These are phyloP conservation scores for Alnus rubra DNA, from an alignment of 306 rosid genomes.

Conservation along the genomic window DNA sequence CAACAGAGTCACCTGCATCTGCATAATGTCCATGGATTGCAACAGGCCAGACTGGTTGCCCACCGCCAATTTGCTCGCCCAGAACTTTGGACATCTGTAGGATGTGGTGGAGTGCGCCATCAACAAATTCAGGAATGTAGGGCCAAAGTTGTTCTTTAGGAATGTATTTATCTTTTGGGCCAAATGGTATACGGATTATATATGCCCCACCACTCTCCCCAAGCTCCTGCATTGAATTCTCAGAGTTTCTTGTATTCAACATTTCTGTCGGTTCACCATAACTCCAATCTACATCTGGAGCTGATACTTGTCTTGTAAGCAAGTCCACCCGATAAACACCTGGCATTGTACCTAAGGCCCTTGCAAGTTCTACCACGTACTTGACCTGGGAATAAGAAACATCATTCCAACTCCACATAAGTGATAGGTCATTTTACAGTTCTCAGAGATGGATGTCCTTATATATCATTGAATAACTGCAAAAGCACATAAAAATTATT, in stretches of 20 bases:
- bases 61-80: conserved; percentile 58
- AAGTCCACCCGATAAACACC: conserved; percentile 66
- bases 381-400: conserved; percentile 38
- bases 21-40: conserved; percentile 71
- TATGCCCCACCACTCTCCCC: conserved; percentile 61
- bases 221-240: conserved; percentile 34
- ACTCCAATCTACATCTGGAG: conserved; percentile 62
- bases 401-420: conserved; percentile 24
- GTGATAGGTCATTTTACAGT: neutral
- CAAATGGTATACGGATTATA: conserved; percentile 58
- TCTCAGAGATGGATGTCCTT: neutral
- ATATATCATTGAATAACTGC: neutral
- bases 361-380: conserved; percentile 61
- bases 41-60: conserved; percentile 57
- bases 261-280: conserved; percentile 67
- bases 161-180: conserved; percentile 54
- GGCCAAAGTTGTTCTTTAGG: conserved; percentile 60
- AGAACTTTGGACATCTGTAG: conserved; percentile 55
- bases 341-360: conserved; percentile 61
- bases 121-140: conserved; percentile 55
- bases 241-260: conserved; percentile 40
- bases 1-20: conserved; percentile 67
- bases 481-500: neutral
- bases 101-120: conserved; percentile 55
- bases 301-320: conserved; percentile 57